phyloP scores from a whole-genome alignment of 345 rosid species.

The Pistacia vera region DNA sequence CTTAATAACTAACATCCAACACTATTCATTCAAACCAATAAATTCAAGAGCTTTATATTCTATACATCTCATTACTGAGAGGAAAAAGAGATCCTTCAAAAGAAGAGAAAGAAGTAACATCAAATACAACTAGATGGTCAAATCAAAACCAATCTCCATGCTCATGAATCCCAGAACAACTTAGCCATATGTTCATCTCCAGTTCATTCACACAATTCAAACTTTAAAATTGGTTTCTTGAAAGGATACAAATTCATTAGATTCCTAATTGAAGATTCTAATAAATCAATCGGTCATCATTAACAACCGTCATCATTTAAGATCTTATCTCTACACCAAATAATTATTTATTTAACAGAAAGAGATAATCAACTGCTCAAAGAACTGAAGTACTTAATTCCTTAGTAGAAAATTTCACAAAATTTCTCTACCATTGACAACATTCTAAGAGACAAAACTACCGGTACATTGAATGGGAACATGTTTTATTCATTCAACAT shows the following conservation, averaged over 20 bases:
- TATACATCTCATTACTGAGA: neutral
- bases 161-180: neutral
- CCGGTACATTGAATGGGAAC: no score
- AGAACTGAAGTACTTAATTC: no score
- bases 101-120: neutral
- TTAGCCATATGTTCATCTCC: neutral
- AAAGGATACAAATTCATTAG: neutral
- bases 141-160: neutral
- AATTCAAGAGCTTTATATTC: neutral
- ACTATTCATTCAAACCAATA: neutral
- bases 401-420: no score
- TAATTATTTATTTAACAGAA: no score
- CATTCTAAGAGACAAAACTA: neutral
- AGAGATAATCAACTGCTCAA: no score
- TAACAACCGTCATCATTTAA: no score
- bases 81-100: neutral
- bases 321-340: no score
- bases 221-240: neutral
- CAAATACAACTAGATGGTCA: neutral
- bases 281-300: no score
- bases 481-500: neutral
- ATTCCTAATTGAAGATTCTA: no score
- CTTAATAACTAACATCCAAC: neutral
- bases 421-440: no score
- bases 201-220: neutral